These are phyloP conservation scores for Pseudocercospora musae DNA, from an alignment of 2,329 filamentous ascomycete species.

Conservation along the genomic window DNA sequence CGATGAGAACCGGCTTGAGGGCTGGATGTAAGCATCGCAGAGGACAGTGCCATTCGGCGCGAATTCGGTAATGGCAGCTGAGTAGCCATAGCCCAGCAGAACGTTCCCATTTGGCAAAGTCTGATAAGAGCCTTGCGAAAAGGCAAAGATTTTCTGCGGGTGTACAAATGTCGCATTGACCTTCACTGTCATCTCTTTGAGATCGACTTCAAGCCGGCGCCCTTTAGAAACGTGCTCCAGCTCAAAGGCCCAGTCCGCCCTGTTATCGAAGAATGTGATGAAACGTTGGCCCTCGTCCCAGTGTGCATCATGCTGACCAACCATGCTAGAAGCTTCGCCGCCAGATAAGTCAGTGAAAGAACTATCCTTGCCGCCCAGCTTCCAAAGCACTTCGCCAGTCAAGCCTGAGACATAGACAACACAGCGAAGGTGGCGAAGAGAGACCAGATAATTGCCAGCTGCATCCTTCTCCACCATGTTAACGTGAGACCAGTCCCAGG, in stretches of 20 bases:
- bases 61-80: slow-evolving; percentile 39
- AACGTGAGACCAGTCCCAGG: slow-evolving; percentile 56
- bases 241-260: slow-evolving; percentile 33
- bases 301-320: slow-evolving; percentile 52
- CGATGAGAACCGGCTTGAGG: slow-evolving; percentile 44
- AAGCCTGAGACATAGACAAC: slow-evolving; percentile 41
- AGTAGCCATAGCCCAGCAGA: slow-evolving; percentile 55
- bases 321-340: slow-evolving; percentile 34
- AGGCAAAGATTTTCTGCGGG: slow-evolving; percentile 39
- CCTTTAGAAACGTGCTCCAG: slow-evolving; percentile 23
- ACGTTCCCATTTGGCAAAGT: slow-evolving; percentile 52
- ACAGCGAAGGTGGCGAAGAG: slow-evolving; percentile 49
- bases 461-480: slow-evolving; percentile 53
- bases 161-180: slow-evolving; percentile 27
- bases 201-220: slow-evolving; percentile 22
- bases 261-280: slow-evolving; percentile 16
- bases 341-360: slow-evolving; percentile 28
- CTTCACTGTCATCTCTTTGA: slow-evolving; percentile 27
- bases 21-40: slow-evolving; percentile 50
- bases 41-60: slow-evolving; percentile 46
- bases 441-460: slow-evolving; percentile 53
- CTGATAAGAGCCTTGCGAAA: slow-evolving; percentile 52
- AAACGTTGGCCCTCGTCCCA: slow-evolving; percentile 41
- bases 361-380: slow-evolving; percentile 38
- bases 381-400: slow-evolving; percentile 52